Percentiles rank a stretch among this genome's conserved stretches.
Evolutionary conservation across 192 early-diverging fungal species (phyloP).

Genomic region (Cladochytrium replicatum): DNA sequence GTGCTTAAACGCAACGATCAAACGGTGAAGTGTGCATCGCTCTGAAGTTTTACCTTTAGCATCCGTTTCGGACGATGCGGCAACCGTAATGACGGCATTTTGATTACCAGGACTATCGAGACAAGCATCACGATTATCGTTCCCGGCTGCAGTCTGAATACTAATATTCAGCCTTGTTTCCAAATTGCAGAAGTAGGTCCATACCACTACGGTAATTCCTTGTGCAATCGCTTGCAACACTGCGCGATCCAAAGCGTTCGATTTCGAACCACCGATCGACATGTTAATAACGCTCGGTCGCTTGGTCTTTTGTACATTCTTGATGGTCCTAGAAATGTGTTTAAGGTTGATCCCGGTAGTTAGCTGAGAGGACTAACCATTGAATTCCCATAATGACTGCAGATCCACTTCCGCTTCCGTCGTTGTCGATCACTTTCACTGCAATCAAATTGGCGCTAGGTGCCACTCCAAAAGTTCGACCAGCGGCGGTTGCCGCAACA

Average conservation of each 20-base stretch:
- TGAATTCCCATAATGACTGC: conserved; percentile 32
- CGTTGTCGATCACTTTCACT: conserved; percentile 45
- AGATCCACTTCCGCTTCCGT: conserved; percentile 34
- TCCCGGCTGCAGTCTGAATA: conserved; percentile 93
- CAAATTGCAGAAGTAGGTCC: too few relatives aligned
- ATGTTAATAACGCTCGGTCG: conserved; percentile 42
- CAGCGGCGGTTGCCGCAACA: conserved; percentile 35
- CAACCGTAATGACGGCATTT: conserved; percentile 57
- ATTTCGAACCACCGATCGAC: conserved; percentile 59
- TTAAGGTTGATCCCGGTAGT: conserved; percentile 6
- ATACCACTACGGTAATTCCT: too few relatives aligned
- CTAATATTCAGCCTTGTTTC: too few relatives aligned
- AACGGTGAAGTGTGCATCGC: too few relatives aligned
- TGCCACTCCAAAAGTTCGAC: conserved; percentile 41
- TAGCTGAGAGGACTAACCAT: conserved; percentile 20
- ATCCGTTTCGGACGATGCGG: conserved; percentile 53
- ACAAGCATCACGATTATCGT: conserved; percentile 90
- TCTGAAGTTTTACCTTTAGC: too few relatives aligned
- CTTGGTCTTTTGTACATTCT: conserved; percentile 11
- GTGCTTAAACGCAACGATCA: too few relatives aligned
- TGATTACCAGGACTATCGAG: conserved; percentile 67
- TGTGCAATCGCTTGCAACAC: conserved; percentile 52
- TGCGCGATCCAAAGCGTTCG: conserved; percentile 59
- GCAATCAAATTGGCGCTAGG: conserved; percentile 45
- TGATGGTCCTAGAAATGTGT: conserved; percentile 18